A percentile compares a stretch with the other conserved stretches of the same genome.
Evolutionary conservation across 2,329 filamentous ascomycete species (phyloP).

Genomic region (Aureobasidium sp.): DNA sequence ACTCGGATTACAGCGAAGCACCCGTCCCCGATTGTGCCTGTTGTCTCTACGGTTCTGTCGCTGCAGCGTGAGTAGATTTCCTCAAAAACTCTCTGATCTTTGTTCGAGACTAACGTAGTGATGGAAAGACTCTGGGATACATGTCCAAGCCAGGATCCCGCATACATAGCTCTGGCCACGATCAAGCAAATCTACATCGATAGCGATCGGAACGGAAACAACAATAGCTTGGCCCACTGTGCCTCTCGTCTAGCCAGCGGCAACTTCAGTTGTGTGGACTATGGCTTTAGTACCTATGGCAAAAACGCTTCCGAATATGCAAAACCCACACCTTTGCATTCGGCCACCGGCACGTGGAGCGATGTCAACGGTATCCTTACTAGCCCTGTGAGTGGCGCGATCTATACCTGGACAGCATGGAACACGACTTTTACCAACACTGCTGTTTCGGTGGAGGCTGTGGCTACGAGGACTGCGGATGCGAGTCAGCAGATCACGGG

Average conservation of each 20-base stretch:
- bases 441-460: slow-evolving; percentile 1
- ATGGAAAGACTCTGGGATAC: not conserved
- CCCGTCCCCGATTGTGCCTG: not conserved
- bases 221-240: not conserved
- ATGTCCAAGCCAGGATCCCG: not conserved
- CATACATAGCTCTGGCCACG: not conserved
- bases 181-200: not conserved
- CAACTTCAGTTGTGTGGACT: not conserved
- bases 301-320: not conserved
- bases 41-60: not conserved
- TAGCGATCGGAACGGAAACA: not conserved
- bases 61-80: not conserved
- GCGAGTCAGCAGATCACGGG: not conserved
- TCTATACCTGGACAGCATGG: not conserved
- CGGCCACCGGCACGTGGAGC: not conserved
- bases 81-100: not conserved
- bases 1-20: not conserved
- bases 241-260: not conserved
- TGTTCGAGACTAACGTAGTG: not conserved
- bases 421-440: not conserved
- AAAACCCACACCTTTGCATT: not conserved
- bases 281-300: not conserved
- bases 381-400: not conserved
- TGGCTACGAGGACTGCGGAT: not conserved
- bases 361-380: not conserved